These are phyloP conservation scores for Ophiostoma perfectum DNA, from an alignment of 2,329 filamentous ascomycete species.

Conservation along the genomic window DNA sequence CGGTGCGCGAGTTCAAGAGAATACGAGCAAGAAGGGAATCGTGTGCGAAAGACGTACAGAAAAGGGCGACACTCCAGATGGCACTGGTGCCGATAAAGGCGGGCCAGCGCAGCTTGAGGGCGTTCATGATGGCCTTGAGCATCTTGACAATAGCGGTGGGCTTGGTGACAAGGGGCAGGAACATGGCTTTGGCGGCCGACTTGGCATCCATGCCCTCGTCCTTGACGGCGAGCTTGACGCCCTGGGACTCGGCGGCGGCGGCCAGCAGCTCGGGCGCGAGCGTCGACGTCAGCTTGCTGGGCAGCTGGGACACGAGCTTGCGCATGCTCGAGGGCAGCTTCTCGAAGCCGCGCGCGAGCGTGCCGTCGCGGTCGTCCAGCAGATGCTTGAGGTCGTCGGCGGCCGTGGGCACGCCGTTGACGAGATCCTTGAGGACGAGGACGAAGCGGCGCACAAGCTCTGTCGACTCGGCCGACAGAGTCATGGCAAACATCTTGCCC, in stretches of 20 bases:
- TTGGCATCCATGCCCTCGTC: constrained; percentile 44
- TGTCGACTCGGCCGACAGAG: constrained; percentile 75
- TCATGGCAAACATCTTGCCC: constrained; percentile 52
- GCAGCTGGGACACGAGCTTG: constrained; percentile 79
- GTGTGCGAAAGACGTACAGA: constrained; percentile 36
- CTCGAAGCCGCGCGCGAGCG: constrained; percentile 55
- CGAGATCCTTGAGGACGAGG: constrained; percentile 81
- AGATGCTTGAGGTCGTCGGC: constrained; percentile 74
- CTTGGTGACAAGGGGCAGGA: constrained; percentile 72
- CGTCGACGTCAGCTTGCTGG: constrained; percentile 69
- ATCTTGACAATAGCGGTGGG: constrained; percentile 80
- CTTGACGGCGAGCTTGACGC: constrained; percentile 46
- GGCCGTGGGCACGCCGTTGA: constrained; percentile 88
- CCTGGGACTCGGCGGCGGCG: constrained; percentile 68
- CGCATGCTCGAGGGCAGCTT: constrained; percentile 73
- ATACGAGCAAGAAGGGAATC: too few species aligned
- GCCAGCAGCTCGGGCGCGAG: constrained; percentile 79
- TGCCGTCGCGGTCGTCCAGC: constrained; percentile 56
- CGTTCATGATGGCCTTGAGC: constrained; percentile 84
- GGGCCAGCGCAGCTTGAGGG: constrained; percentile 80
- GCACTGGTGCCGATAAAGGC: constrained; percentile 89
- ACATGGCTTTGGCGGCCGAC: constrained; percentile 59
- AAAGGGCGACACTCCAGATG: constrained; percentile 81
- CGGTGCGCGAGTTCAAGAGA: too few species aligned
- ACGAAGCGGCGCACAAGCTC: constrained; percentile 81